phyloP scores from a whole-genome alignment of 2,329 filamentous ascomycete genomes.

The Fusarium sp. region DNA sequence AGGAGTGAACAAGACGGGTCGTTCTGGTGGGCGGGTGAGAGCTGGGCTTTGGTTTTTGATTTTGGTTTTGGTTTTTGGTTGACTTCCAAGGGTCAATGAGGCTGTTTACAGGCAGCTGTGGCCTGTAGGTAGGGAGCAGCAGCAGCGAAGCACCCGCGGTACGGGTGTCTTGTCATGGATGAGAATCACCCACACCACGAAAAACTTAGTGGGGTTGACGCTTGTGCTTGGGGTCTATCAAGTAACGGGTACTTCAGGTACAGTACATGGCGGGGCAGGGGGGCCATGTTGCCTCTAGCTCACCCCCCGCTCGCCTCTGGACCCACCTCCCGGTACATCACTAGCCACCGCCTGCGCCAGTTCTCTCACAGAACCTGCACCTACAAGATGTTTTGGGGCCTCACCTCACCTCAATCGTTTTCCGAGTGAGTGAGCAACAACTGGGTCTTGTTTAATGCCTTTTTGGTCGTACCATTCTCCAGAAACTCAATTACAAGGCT shows the following conservation, averaged over 20 bases:
- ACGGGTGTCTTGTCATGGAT: slow-evolving; percentile 16
- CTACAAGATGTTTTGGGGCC: slow-evolving; percentile 21
- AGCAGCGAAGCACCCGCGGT: slow-evolving; percentile 20
- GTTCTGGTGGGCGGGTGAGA: slow-evolving; percentile 45
- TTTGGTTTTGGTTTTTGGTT: slow-evolving; percentile 46
- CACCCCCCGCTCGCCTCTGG: neutral
- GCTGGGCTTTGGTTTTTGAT: slow-evolving; percentile 47
- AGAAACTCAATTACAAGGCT: slow-evolving; percentile 17
- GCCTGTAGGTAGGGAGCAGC: slow-evolving; percentile 5
- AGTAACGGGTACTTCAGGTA: slow-evolving; percentile 40
- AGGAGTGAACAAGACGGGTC: slow-evolving; percentile 34
- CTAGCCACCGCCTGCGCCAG: slow-evolving; percentile 37
- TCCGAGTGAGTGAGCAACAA: slow-evolving; percentile 23
- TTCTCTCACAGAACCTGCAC: slow-evolving; percentile 27
- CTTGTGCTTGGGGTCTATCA: slow-evolving; percentile 33
- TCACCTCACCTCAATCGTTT: slow-evolving; percentile 8
- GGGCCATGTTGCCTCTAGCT: neutral
- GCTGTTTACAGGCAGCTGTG: slow-evolving; percentile 29
- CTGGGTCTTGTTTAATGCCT: slow-evolving; percentile 1
- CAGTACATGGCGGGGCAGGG: slow-evolving; percentile 24
- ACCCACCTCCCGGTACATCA: slow-evolving; percentile 34
- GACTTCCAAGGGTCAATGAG: slow-evolving; percentile 46
- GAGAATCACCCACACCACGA: slow-evolving; percentile 33
- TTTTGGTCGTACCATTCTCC: neutral
- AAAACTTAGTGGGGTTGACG: slow-evolving; percentile 47